Percentiles rank a stretch among this genome's conserved stretches.
These are phyloP conservation scores for Phytophthora citricola DNA, from an alignment of 352 stramenopile species.

Conservation along the genomic window DNA sequence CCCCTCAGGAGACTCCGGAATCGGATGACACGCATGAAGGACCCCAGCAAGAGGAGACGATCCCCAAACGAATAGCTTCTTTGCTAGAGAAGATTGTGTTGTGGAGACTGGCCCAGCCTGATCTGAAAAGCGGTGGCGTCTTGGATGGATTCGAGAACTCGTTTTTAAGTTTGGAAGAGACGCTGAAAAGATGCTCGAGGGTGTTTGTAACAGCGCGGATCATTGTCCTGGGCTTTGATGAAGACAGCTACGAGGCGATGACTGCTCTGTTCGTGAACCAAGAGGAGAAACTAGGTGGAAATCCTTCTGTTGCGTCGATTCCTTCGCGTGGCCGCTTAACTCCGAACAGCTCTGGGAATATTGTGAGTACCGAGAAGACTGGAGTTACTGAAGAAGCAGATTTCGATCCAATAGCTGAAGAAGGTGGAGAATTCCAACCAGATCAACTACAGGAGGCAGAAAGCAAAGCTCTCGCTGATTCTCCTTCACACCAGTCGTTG, in stretches of 20 bases:
- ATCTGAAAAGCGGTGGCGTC: conserved; percentile 71
- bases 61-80: conserved; percentile 29
- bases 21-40: conserved; percentile 31
- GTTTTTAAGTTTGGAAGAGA: conserved; percentile 50
- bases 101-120: conserved; percentile 67
- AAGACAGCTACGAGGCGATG: conserved; percentile 75
- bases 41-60: not conserved
- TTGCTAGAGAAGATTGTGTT: conserved; percentile 66
- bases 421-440: not conserved
- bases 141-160: conserved; percentile 80
- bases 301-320: conserved; percentile 7
- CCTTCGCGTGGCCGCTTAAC: conserved; percentile 15
- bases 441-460: conserved; percentile 11
- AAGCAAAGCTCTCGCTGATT: conserved; percentile 8
- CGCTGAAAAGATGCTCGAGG: conserved; percentile 46
- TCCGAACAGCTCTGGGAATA: conserved; percentile 14
- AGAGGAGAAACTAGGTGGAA: not conserved
- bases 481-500: conserved; percentile 17
- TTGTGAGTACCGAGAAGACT: conserved; percentile 11
- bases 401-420: not conserved
- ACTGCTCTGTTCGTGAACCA: conserved; percentile 17
- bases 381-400: conserved; percentile 8
- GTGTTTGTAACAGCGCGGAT: conserved; percentile 53
- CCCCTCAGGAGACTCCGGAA: conserved; percentile 24
- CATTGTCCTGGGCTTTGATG: conserved; percentile 67